Base-by-base conservation (phyloP, 179 eudicot species). In the Spergularia azorica region DNA sequence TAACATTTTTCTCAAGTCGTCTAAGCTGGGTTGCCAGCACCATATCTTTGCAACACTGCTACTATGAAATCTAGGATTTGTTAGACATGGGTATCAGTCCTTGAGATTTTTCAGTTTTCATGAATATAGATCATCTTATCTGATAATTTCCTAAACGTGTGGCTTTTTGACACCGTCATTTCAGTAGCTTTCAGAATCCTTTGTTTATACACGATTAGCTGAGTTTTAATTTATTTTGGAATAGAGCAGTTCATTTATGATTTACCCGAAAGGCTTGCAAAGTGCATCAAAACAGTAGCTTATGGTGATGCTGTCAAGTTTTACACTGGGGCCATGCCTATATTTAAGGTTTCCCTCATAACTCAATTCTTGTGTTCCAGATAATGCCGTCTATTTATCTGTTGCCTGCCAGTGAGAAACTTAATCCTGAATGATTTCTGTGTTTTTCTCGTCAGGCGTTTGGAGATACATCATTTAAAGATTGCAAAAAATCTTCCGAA, bases 221-320 rank as follows among this genome's bases (percentile, higher is more conserved):
- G 79, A 75, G 79, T 68, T 83, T 79, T 85, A 57, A 81, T 78
- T 61, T 63, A 73, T 63, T 81, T 77, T 90, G 87, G 82, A 87
- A 88, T 87, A 87, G 97, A 79, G 82, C 97, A 96, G 99, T 96
- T 96, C 86, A 96, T 96, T 82, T 96, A 93, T 81, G 99, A 96
- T 87, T 86, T 96, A 76, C 99, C 99, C 67, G 88, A 95, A 77
- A 90, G 94, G 80, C 98, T 96, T 77, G 89, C 87, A 78, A 96
- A 92, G 86, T 95, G 99, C 85, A 91, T 96, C 73, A 94, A 91
- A 80, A 88, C 99, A 70, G 98, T 90, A 90, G 91, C 97, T 77
- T 96, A 96, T 88, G 90, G 93, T 64, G 97, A 94, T 77, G 99
- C 99, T 36, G 98, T 96, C 79, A 94, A 87, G 81, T 96, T 86